phyloP scores from a whole-genome alignment of 2,329 filamentous ascomycete species.

The Alternaria sp. region DNA sequence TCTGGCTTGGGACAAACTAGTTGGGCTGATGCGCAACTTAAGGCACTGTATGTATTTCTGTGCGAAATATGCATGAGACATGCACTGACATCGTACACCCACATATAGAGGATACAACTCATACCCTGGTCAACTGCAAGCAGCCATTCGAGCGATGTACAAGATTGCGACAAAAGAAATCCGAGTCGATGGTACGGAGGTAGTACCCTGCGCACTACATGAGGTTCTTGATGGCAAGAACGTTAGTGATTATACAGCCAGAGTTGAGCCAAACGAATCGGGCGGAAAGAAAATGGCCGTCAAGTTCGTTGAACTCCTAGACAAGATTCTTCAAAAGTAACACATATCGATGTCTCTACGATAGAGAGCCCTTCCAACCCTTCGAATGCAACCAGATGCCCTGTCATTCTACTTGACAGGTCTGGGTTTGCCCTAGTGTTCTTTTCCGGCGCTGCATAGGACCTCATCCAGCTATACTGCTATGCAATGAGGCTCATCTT shows the following conservation, averaged over 20 bases:
- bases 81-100: no score
- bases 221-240: constrained; percentile 46
- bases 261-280: constrained; percentile 47
- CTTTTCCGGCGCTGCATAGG: not conserved
- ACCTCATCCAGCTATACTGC: not conserved
- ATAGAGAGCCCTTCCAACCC: not conserved
- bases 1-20: constrained; percentile 34
- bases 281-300: constrained; percentile 49
- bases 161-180: constrained; percentile 40
- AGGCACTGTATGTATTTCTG: constrained; percentile 17
- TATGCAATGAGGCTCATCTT: not conserved
- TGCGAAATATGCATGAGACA: no score
- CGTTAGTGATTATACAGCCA: constrained; percentile 42
- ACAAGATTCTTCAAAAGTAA: constrained; percentile 1
- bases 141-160: constrained; percentile 46
- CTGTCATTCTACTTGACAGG: not conserved
- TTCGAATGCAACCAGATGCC: not conserved
- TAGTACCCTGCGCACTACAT: constrained; percentile 45
- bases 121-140: constrained; percentile 42
- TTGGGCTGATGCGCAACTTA: constrained; percentile 47
- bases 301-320: constrained; percentile 34
- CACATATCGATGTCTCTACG: not conserved
- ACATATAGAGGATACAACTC: constrained; percentile 36
- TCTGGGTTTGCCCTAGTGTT: not conserved
- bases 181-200: constrained; percentile 37